A percentile compares a stretch with the other conserved stretches of the same genome.
Conservation (phyloP, 495 filamentous ascomycete species). For the Aspergillus asperescens region DNA sequence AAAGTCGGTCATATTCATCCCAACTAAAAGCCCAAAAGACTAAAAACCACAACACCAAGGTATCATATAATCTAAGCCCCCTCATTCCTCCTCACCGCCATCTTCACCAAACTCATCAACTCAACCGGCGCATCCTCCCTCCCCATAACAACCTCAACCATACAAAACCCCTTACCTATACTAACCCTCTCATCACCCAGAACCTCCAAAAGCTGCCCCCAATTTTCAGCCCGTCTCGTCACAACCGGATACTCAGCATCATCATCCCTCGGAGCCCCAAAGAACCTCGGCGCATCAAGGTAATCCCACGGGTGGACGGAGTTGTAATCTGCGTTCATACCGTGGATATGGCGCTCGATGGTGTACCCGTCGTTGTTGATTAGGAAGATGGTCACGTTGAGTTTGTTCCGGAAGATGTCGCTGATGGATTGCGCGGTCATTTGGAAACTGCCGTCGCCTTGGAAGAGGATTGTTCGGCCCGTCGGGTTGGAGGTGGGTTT, state of each 20-base stretch:
- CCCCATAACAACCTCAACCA: not conserved
- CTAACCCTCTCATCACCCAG: not conserved
- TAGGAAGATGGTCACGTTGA: conserved; percentile 63
- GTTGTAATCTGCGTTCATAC: too few species aligned
- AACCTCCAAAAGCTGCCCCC: not conserved
- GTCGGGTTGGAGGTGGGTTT: not conserved
- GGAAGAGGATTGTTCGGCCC: conserved; percentile 54
- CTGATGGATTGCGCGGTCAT: conserved; percentile 65
- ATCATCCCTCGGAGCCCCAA: too few species aligned
- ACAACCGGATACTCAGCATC: too few species aligned
- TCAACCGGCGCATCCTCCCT: not conserved
- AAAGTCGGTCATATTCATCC: too few species aligned
- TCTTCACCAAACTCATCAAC: not conserved
- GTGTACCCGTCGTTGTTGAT: conserved; percentile 68
- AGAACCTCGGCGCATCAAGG: too few species aligned
- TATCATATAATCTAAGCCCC: too few species aligned
- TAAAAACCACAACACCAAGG: too few species aligned
- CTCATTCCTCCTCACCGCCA: conserved; percentile 1
- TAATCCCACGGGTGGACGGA: too few species aligned
- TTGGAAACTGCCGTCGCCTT: conserved; percentile 69
- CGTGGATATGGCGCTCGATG: conserved; percentile 71
- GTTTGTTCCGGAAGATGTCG: conserved; percentile 58
- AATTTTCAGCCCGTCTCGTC: not conserved
- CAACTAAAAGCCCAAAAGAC: too few species aligned
- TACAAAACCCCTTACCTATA: not conserved